Conservation (phyloP, 2,329 filamentous ascomycete species). For the Alternaria atra region DNA sequence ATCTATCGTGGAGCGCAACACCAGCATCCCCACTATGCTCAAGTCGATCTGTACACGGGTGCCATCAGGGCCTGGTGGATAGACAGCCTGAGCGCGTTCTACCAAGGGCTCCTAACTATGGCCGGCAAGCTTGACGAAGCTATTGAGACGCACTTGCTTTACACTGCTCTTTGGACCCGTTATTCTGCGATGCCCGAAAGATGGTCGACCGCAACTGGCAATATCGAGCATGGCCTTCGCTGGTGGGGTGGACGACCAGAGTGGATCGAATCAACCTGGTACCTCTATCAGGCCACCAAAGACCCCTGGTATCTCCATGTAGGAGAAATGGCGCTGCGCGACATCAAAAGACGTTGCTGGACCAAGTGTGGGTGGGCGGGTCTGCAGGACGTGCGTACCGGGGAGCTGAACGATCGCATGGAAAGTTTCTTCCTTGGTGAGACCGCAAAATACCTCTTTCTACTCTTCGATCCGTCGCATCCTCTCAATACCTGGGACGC, state of each 20-base stretch:
- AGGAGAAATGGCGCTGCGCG: constrained; percentile 91
- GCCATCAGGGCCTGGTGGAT: constrained; percentile 93
- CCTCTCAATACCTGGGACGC: constrained; percentile 87
- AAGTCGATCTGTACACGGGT: constrained; percentile 87
- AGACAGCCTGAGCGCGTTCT: constrained; percentile 94
- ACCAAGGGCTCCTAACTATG: constrained; percentile 84
- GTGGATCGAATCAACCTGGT: constrained; percentile 96
- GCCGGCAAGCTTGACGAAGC: constrained; percentile 92
- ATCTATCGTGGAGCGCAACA: constrained; percentile 79
- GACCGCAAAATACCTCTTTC: constrained; percentile 93
- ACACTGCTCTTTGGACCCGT: constrained; percentile 92
- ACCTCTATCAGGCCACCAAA: constrained; percentile 90
- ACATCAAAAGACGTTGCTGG: constrained; percentile 89
- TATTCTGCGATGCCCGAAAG: constrained; percentile 94
- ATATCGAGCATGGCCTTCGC: constrained; percentile 83
- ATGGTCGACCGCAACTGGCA: constrained; percentile 86
- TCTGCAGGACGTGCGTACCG: constrained; percentile 67
- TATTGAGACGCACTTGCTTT: constrained; percentile 86
- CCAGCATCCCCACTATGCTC: constrained; percentile 91
- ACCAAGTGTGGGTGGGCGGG: constrained; percentile 94
- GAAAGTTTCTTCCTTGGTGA: constrained; percentile 98
- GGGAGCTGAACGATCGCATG: constrained; percentile 93
- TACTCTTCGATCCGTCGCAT: constrained; percentile 86
- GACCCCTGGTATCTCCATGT: constrained; percentile 97
- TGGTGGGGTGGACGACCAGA: constrained; percentile 98